Base-by-base conservation (phyloP, 352 stramenopile species). In the Globisporangium emineosum region DNA sequence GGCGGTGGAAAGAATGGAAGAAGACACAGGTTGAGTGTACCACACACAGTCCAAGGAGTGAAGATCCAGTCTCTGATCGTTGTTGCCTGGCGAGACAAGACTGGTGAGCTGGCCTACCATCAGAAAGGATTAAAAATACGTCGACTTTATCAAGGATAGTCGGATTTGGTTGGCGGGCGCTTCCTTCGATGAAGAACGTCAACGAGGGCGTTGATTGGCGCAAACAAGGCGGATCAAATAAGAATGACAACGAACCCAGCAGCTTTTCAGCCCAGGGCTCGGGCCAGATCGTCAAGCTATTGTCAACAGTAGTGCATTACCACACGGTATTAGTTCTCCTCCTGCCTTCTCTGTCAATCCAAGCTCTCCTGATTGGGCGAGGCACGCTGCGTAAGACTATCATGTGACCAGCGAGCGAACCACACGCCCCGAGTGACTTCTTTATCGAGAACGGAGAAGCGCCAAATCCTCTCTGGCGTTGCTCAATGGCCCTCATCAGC, bases 241-340 rank as follows among this genome's bases (percentile, higher is more conserved):
- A 57, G 27, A 57, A 40, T 8, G 27, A 6, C 50, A 25, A 37
- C 50, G 50, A 56, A 25, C 25, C 23, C 13, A 27, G 21, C 13
- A 55, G 23, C 49, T n/a, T 32, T 10, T 40, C 17, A 3, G 50
- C 32, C 17, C 12, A 2, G n/a, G n/a, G 7, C 25, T 27, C 27
- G 6, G 27, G 17, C 40, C 27, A 57, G 51, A 25, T 40, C 51
- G 17, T 40, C 51, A 27, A 57, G 51, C 49, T 54, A 54, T 23
- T 25, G 25, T 5, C 43, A 27, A 10, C 40, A 47, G 40, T n/a
- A 2, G 32, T 47, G 40, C 13, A 47, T 4, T 50, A 50, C 9
- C 32, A 37, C 8, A 37, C 9, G 32, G 8, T 37, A 9, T 9
- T 37, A 7, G 8, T 10, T 37, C 32, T 13, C 37, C 15, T 21